phyloP scores from a whole-genome alignment of 306 rosid species.

The Sophora flavescens region DNA sequence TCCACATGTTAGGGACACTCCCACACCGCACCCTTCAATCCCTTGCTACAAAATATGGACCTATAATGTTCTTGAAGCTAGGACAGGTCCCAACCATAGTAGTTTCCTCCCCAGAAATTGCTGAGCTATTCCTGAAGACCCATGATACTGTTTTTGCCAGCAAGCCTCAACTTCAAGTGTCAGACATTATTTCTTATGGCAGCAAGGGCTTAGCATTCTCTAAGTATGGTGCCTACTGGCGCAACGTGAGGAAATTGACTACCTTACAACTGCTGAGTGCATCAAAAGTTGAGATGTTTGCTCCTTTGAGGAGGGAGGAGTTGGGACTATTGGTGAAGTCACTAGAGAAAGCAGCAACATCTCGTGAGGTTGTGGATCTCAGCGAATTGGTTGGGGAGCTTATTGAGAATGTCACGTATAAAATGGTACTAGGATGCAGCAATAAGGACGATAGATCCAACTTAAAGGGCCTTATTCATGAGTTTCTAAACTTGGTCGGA shows the following conservation, averaged over 20 bases:
- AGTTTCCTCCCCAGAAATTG: slow-evolving; percentile 47
- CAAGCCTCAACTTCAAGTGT: slow-evolving; percentile 23
- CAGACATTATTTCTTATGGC: slow-evolving; percentile 17
- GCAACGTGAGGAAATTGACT: slow-evolving; percentile 50
- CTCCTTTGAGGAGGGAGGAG: slow-evolving; percentile 40
- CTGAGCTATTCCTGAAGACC: slow-evolving; percentile 57
- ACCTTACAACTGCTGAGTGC: slow-evolving; percentile 36
- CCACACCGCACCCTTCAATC: slow-evolving; percentile 38
- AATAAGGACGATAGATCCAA: slow-evolving; percentile 25
- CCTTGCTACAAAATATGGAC: slow-evolving; percentile 49
- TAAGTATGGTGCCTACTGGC: slow-evolving; percentile 54
- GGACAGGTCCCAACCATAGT: slow-evolving; percentile 38
- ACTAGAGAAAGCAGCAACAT: background rate
- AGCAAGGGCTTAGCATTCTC: slow-evolving; percentile 37
- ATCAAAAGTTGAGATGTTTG: slow-evolving; percentile 43
- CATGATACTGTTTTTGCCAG: slow-evolving; percentile 45
- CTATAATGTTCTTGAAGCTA: slow-evolving; percentile 46
- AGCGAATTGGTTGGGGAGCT: background rate
- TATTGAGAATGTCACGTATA: background rate
- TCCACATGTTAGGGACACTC: slow-evolving; percentile 50
- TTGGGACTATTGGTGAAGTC: background rate
- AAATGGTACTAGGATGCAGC: slow-evolving; percentile 31
- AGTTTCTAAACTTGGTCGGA: background rate
- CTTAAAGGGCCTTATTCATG: slow-evolving; percentile 12
- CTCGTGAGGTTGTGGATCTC: slow-evolving; percentile 37